phyloP scores from a whole-genome alignment of 495 filamentous ascomycete species.

The Podospora pseudopauciseta region DNA sequence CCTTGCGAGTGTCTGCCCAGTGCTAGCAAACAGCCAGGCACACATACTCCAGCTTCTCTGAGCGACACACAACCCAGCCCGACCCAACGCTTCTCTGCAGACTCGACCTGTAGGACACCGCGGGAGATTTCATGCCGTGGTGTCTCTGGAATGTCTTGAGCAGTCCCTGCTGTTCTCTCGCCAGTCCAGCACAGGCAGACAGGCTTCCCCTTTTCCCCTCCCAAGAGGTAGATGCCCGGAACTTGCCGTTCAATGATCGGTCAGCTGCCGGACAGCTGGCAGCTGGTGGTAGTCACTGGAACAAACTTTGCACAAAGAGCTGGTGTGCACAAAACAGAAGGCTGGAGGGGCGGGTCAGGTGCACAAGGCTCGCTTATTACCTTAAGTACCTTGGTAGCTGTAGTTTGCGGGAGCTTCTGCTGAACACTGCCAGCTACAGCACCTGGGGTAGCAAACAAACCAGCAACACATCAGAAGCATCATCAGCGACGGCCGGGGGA shows the following conservation, averaged over 20 bases:
- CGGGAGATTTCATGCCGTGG: neutral
- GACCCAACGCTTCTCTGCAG: neutral
- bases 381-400: slow-evolving; percentile 11
- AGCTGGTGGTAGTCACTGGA: no score
- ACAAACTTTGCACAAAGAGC: neutral
- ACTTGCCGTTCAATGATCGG: neutral
- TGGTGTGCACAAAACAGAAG: slow-evolving; percentile 1
- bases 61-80: neutral
- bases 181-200: neutral
- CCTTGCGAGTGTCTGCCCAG: slow-evolving; percentile 9
- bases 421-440: neutral
- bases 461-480: slow-evolving; percentile 17
- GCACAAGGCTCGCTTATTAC: slow-evolving; percentile 8
- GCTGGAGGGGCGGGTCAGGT: neutral
- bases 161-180: neutral
- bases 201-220: neutral
- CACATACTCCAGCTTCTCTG: slow-evolving; percentile 11
- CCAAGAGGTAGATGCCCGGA: neutral
- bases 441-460: slow-evolving; percentile 20
- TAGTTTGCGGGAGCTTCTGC: neutral
- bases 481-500: slow-evolving; percentile 18
- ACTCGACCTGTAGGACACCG: neutral
- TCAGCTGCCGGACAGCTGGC: neutral
- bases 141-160: neutral
- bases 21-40: slow-evolving; percentile 6